Conservation (phyloP, 2,329 filamentous ascomycete genomes). For the Claviceps purpurea region DNA sequence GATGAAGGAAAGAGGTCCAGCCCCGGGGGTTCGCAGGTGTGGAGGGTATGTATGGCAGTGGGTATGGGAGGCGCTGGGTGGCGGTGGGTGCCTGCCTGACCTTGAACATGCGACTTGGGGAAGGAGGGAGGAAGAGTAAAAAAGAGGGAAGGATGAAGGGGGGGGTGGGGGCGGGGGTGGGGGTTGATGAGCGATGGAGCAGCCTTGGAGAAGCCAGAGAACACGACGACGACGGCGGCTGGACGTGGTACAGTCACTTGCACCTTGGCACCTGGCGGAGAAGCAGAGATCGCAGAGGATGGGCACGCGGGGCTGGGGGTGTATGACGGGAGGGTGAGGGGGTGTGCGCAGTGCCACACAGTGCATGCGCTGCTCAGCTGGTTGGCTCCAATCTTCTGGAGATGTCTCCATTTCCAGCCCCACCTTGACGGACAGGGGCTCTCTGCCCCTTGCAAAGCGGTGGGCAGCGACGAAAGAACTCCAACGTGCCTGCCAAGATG, state of each 20-base stretch:
- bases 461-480: not conserved
- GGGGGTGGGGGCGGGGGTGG: not conserved
- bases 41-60: constrained; percentile 9
- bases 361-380: not conserved
- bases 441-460: not conserved
- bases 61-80: not conserved
- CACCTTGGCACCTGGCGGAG: not conserved
- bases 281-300: not conserved
- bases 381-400: not conserved
- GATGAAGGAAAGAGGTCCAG: constrained; percentile 15
- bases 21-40: constrained; percentile 7
- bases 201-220: not conserved
- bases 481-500: not conserved
- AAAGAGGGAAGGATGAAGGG: not conserved
- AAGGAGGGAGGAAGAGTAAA: not conserved
- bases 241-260: not conserved
- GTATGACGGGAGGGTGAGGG: too few species aligned
- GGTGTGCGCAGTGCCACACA: not conserved
- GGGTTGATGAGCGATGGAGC: not conserved
- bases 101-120: not conserved
- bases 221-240: not conserved
- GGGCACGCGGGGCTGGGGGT: too few species aligned
- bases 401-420: not conserved
- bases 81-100: not conserved
- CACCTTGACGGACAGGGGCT: not conserved